phyloP scores from a whole-genome alignment of 306 rosid species.

The Mucuna pruriens region DNA sequence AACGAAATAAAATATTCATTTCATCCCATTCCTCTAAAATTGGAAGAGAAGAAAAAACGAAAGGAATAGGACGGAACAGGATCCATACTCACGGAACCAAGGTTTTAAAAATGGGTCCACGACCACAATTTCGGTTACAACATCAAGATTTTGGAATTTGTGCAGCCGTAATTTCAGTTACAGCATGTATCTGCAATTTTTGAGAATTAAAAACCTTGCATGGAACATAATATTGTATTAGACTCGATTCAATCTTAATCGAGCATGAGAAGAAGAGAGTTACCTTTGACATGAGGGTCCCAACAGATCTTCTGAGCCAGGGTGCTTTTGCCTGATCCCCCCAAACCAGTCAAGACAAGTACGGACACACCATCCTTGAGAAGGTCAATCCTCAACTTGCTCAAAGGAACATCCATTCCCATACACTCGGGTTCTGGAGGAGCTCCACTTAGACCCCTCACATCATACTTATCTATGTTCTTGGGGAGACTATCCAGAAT shows the following conservation, averaged over 20 bases:
- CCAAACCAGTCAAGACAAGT: slow-evolving; percentile 63
- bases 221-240: too few species aligned
- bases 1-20: background rate
- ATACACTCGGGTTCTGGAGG: slow-evolving; percentile 47
- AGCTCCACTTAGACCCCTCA: slow-evolving; percentile 28
- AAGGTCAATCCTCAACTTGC: slow-evolving; percentile 46
- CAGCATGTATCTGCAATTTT: too few species aligned
- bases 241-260: background rate
- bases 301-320: slow-evolving; percentile 61
- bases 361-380: slow-evolving; percentile 38
- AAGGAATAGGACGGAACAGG: background rate
- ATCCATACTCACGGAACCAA: background rate
- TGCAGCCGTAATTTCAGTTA: too few species aligned
- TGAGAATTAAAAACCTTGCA: too few species aligned
- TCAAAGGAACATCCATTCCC: slow-evolving; percentile 54
- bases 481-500: background rate
- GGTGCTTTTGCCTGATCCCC: slow-evolving; percentile 70
- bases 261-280: background rate
- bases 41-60: background rate
- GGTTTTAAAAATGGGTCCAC: background rate
- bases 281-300: slow-evolving; percentile 54
- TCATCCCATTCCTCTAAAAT: background rate
- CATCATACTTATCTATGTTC: background rate
- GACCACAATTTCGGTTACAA: too few species aligned
- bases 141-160: too few species aligned